Base-by-base conservation (phyloP, 108 stramenopile species). In the Discostella pseudostelligera region DNA sequence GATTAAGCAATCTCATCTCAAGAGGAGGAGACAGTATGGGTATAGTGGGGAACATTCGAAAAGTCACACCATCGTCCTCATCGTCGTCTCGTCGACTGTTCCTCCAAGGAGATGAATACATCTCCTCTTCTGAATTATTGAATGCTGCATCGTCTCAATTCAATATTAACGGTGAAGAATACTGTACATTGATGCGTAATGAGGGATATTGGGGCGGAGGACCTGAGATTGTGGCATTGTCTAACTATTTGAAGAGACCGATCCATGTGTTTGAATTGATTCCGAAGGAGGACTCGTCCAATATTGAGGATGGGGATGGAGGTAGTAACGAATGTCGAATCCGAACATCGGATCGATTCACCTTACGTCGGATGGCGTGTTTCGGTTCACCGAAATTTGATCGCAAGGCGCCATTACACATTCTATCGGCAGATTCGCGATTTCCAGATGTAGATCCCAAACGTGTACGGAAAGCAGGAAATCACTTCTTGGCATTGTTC, bases 121-220 rank as follows among this genome's bases (percentile, higher is more conserved):
- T 81, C 57, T 20, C 35, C 3, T 64, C 81, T 14, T 49, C 47
- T 47, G 37, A 86, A 10, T 64, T 84, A 13, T 56, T 86, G 1
- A 32, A 32, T 0, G 53, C 72, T 4, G 84, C 82, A 12, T 82
- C 82, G 2, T 56, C 66, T 2, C 76, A 80, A 54, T 83, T 81
- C 77, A 72, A 78, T 44, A 59, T 81, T 22, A 51, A 80, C 12
- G 54, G 54, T 6, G 80, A 81, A 11, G 75, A 82, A 61, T 86
- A 86, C 80, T 81, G 83, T 50, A 45, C 73, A 25, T 59, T 55
- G 36, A 84, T 88, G 84, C 46, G 65, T 26, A 49, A 72, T 48
- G 82, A 86, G 14, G 40, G 56, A 24, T 76, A 80, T 37, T 89
- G 88, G 88, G 88, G 88, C 22, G 88, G 88, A 45, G 88, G 88